Evolutionary conservation across 129 eudicot species (phyloP).

Genomic region (Chrysanthemum makinoi): DNA sequence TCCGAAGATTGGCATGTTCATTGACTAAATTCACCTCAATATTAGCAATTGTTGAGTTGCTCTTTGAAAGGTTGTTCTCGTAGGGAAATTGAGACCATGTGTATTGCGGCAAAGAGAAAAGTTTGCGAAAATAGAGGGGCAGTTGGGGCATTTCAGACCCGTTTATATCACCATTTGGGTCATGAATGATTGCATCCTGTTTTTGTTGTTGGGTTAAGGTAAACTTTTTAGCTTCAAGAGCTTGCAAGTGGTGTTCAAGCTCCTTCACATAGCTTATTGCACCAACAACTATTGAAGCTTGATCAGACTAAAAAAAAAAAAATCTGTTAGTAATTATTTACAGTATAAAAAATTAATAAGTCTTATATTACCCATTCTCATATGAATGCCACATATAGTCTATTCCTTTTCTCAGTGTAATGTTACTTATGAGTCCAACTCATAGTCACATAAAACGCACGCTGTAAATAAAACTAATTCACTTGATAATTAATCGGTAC

Average conservation of each 20-base stretch:
- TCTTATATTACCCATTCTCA: neutral
- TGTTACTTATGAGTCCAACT: no score
- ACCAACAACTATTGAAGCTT: conserved; percentile 49
- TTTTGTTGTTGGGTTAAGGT: conserved; percentile 24
- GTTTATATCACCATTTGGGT: neutral
- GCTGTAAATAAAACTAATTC: no score
- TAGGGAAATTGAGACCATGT: conserved; percentile 19
- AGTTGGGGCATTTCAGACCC: conserved; percentile 17
- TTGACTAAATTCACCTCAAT: conserved; percentile 50
- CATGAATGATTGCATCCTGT: conserved; percentile 21
- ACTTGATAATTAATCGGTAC: no score
- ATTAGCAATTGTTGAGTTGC: conserved; percentile 26
- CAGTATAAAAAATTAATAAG: neutral
- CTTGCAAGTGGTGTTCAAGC: conserved; percentile 41
- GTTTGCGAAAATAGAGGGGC: conserved; percentile 20
- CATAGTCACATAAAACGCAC: no score
- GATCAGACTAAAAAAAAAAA: conserved; percentile 31
- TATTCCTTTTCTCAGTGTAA: no score
- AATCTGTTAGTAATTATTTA: neutral
- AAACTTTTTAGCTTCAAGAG: conserved; percentile 43
- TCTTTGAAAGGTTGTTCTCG: conserved; percentile 8
- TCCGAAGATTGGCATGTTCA: conserved; percentile 69
- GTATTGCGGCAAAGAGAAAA: conserved; percentile 23
- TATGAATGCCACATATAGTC: no score
- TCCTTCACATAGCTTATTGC: conserved; percentile 51